These are phyloP conservation scores for Phyllosticta citriasiana DNA, from an alignment of 2,329 filamentous ascomycete genomes.

Conservation along the genomic window DNA sequence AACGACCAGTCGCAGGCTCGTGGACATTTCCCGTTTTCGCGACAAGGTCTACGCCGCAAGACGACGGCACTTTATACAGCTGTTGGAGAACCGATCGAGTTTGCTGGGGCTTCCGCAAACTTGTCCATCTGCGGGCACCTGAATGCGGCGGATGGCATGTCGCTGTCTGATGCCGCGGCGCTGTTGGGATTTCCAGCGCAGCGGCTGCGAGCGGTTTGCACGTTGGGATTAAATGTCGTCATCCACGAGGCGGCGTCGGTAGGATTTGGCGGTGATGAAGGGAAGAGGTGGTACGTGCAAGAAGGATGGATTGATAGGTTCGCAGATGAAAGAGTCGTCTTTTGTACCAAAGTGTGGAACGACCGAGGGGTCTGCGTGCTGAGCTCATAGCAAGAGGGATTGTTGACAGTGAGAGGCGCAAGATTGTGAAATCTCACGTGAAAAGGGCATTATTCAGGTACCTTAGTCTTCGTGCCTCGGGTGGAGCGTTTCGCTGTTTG, in stretches of 20 bases:
- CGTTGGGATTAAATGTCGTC: neutral
- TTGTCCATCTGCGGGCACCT: neutral
- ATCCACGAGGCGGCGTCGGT: neutral
- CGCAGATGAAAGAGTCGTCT: neutral
- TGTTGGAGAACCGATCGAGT: neutral
- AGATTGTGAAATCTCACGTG: neutral
- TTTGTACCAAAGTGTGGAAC: neutral
- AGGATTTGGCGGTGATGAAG: neutral
- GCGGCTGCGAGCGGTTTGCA: neutral
- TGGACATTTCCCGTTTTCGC: no score
- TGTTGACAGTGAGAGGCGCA: no score
- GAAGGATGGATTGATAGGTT: neutral
- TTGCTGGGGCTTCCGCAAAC: neutral
- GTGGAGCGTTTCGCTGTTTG: no score
- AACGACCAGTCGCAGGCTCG: no score
- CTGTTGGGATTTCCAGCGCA: neutral
- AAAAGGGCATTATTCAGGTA: neutral
- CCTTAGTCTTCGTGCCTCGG: no score
- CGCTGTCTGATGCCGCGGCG: neutral
- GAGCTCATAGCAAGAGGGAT: neutral
- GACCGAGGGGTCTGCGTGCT: neutral
- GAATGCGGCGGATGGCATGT: neutral
- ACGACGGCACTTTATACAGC: no score
- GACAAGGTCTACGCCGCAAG: no score
- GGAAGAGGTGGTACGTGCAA: neutral